Evolutionary conservation across 2,329 filamentous ascomycete species (phyloP), one percentile per base, ranked within the genome.

Genomic region (Parascedosporium putredinis): DNA sequence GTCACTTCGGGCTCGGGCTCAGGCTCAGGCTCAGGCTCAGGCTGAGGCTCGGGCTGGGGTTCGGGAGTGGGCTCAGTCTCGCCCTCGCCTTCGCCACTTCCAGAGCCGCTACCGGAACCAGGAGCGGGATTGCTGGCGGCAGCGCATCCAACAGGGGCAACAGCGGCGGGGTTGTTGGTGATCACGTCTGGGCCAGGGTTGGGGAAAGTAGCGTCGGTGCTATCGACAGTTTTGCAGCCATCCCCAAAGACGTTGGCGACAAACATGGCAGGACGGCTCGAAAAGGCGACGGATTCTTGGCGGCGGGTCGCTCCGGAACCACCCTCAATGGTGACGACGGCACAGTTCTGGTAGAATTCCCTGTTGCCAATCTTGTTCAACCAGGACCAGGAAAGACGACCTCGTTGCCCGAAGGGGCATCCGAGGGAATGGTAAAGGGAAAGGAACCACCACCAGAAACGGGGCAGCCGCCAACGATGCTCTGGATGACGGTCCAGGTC

Each of bases 301-400:
- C 54, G 55, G 47, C 67, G 64, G 60, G 66, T 66, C 49, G 51
- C 54, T 9, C 55, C 58, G 50, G 60, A 59, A 45, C 64, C 63
- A 24, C 65, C 64, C 50, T 62, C 65, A 60, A 89, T 81, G 54
- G 76, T 79, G 57, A 90, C 76, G 47, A 77, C 72, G 6, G 86
- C 86, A 60, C 87, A 93, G 67, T 88, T 88, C 83, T 88, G 88
- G 75, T 93, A 93, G 78, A 86, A 86, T 64, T 91, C 86, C 45
- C 86, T 76, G 67, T 89, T 89, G 23, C 86, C 86, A 36, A 84
- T 66, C 55, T 80, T 70, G 71, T 88, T 88, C 68, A 86, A 83
- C 83, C 83, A 87, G 23, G 79, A 81, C 87, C 87, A 91, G 33
- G 81, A 47, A 90, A 76, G 42, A 90, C 63, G 51, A 79, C 83